A percentile compares a stretch with the other conserved stretches of the same genome.
These are phyloP conservation scores for Azolla pinnata DNA, from an alignment of 75 land plant genomes.

Conservation along the genomic window DNA sequence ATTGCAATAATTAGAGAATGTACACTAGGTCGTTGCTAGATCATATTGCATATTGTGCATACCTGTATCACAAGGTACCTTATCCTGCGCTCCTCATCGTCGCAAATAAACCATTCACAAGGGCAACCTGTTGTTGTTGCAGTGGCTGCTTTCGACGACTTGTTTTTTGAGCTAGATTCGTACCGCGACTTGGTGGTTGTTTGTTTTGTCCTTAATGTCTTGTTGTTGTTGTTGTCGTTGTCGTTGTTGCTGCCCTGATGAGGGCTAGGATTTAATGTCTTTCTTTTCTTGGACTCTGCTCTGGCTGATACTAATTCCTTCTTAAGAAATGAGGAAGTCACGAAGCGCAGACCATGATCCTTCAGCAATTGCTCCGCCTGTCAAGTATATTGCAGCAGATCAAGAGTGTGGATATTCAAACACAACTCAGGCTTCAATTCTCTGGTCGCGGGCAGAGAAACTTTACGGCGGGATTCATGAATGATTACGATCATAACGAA, in stretches of 20 bases:
- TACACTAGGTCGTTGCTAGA: no score
- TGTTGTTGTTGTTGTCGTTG: no score
- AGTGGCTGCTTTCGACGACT: conserved; percentile 37
- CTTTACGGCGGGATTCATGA: no score
- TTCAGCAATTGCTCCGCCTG: conserved; percentile 10
- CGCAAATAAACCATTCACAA: conserved; percentile 86
- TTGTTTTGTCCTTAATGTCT: neutral
- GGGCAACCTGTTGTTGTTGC: conserved; percentile 48
- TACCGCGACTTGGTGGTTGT: conserved; percentile 26
- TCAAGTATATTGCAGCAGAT: no score
- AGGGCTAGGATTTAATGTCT: neutral
- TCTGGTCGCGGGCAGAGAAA: no score
- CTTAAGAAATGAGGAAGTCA: conserved; percentile 65
- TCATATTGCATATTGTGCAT: neutral
- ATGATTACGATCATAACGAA: no score
- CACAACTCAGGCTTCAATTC: no score
- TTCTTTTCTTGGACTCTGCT: conserved; percentile 6
- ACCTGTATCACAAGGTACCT: conserved; percentile 76
- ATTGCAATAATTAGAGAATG: no score
- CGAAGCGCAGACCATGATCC: conserved; percentile 33
- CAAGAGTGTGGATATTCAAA: no score
- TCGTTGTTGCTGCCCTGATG: neutral
- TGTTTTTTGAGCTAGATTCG: conserved; percentile 5
- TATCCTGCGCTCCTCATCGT: conserved; percentile 44
- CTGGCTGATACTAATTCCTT: conserved; percentile 26